Evolutionary conservation across 345 rosid genomes (phyloP).

Genomic region (Syzygium oleosum): DNA sequence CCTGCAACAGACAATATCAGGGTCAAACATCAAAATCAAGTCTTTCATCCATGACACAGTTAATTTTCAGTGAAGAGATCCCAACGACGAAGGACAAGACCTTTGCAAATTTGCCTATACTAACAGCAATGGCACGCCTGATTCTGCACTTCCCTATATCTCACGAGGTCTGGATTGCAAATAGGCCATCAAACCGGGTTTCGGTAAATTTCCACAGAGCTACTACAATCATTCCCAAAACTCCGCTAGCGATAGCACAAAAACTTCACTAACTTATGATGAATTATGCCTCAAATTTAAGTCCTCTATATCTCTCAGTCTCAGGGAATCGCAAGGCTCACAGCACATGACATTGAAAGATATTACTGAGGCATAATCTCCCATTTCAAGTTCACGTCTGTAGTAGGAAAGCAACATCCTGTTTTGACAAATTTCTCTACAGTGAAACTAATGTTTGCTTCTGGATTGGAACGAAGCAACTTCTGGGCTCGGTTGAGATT

Average conservation of each 20-base stretch:
- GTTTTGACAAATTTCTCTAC: neutral
- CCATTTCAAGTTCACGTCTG: neutral
- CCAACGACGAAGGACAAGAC: neutral
- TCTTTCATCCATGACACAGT: neutral
- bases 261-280: neutral
- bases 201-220: neutral
- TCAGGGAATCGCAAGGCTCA: neutral
- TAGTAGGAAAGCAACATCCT: neutral
- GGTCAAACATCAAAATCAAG: neutral
- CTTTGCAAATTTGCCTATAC: neutral
- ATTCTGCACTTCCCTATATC: neutral
- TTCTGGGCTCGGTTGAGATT: neutral
- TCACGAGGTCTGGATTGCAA: neutral
- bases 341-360: neutral
- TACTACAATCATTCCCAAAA: neutral
- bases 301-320: neutral
- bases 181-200: neutral
- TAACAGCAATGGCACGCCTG: neutral
- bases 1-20: constrained; percentile 34
- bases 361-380: neutral
- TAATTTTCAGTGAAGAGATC: neutral
- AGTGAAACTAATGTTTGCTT: neutral
- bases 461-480: neutral
- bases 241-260: neutral
- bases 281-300: neutral